Evolutionary conservation across 2,329 filamentous ascomycete species (phyloP).

Genomic region (Harringtonia lauricola): DNA sequence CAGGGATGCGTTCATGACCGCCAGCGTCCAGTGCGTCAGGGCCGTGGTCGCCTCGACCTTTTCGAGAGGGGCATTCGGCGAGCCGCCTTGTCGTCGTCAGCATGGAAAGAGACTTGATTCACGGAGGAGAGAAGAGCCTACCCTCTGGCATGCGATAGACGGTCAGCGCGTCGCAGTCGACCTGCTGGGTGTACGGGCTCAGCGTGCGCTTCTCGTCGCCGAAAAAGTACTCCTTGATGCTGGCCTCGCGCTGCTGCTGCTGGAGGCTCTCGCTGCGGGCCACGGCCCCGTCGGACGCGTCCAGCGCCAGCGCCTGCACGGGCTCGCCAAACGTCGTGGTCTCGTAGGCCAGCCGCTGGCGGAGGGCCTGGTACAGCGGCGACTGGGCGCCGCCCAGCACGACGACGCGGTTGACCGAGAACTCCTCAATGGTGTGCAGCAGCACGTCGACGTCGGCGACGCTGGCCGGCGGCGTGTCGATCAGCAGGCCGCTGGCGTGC

Average conservation of each 20-base stretch:
- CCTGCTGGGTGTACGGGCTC: slow-evolving; percentile 76
- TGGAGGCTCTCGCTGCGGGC: slow-evolving; percentile 65
- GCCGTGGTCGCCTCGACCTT: slow-evolving; percentile 52
- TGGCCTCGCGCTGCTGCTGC: slow-evolving; percentile 60
- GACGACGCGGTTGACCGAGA: slow-evolving; percentile 68
- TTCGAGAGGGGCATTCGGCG: slow-evolving; percentile 32
- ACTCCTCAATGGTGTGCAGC: slow-evolving; percentile 57
- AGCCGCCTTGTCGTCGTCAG: neutral
- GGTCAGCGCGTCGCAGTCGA: slow-evolving; percentile 63
- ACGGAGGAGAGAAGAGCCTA: slow-evolving; percentile 23
- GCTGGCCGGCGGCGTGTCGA: slow-evolving; percentile 64
- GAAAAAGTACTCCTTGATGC: slow-evolving; percentile 91
- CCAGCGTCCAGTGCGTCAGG: slow-evolving; percentile 73
- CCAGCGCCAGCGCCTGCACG: slow-evolving; percentile 65
- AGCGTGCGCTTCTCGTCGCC: slow-evolving; percentile 66
- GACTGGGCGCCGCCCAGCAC: slow-evolving; percentile 55
- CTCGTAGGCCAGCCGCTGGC: slow-evolving; percentile 51
- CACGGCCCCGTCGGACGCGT: slow-evolving; percentile 78
- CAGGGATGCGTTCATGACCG: slow-evolving; percentile 67
- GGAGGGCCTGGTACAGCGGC: slow-evolving; percentile 67
- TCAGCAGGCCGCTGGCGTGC: slow-evolving; percentile 65
- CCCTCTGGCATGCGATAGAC: slow-evolving; percentile 61
- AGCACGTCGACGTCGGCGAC: slow-evolving; percentile 59
- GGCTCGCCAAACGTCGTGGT: slow-evolving; percentile 50
- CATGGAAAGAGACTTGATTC: slow-evolving; percentile 12